Conservation (phyloP, 371 early-diverging fungal genomes). For the Mortierella sp. region DNA sequence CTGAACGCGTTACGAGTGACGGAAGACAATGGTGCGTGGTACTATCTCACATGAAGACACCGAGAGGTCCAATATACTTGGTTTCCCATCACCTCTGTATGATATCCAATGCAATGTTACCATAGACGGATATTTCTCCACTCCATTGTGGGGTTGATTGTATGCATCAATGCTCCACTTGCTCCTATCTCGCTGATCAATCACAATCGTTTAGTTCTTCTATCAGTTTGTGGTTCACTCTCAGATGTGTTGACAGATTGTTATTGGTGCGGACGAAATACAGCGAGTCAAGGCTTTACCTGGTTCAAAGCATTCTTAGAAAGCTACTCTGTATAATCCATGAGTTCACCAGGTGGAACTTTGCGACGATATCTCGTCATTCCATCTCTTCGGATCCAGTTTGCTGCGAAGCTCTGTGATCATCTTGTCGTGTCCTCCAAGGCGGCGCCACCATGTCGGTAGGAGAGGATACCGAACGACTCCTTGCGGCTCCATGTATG, state of each 20-base stretch:
- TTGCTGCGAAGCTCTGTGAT: too few relatives aligned
- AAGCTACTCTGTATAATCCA: too few relatives aligned
- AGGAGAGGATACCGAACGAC: too few relatives aligned
- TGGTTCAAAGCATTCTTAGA: too few relatives aligned
- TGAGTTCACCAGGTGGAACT: too few relatives aligned
- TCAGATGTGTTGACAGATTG: conserved; percentile 1
- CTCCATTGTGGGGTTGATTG: neutral
- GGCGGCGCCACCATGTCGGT: too few relatives aligned
- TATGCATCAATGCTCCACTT: neutral
- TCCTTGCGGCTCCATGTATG: neutral
- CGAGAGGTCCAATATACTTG: too few relatives aligned
- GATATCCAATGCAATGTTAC: too few relatives aligned
- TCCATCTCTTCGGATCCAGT: too few relatives aligned
- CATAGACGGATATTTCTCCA: neutral
- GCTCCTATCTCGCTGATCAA: neutral
- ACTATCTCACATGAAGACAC: conserved; percentile 17
- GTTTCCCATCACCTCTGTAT: too few relatives aligned
- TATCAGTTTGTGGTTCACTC: conserved; percentile 1
- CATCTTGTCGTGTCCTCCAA: too few relatives aligned
- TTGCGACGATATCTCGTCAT: too few relatives aligned
- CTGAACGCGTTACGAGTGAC: conserved; percentile 19
- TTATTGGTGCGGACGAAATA: conserved; percentile 9
- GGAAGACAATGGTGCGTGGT: conserved; percentile 6
- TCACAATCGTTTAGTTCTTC: neutral
- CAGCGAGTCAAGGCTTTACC: conserved; percentile 3